Conservation (phyloP, 208 protist species). For the Acanthamoeba royreba region DNA sequence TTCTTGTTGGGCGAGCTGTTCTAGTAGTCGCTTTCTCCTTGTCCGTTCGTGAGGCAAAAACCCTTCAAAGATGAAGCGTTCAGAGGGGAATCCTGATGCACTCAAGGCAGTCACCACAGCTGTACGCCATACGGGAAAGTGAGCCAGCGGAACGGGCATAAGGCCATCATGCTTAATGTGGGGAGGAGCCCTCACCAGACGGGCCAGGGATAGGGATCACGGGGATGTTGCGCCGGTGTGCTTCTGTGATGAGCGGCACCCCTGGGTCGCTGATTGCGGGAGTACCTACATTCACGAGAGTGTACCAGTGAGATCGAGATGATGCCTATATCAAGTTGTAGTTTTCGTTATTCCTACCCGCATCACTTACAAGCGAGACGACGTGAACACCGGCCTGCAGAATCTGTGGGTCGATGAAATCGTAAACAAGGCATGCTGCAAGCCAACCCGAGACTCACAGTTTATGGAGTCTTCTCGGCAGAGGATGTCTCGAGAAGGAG, state of each 20-base stretch:
- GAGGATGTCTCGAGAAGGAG: too few relatives aligned
- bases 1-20: neutral
- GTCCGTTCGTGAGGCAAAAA: neutral
- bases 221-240: neutral
- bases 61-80: constrained; percentile 38
- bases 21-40: neutral
- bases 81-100: neutral
- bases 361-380: constrained; percentile 1
- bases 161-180: too few relatives aligned
- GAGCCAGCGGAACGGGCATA: too few relatives aligned
- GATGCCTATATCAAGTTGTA: too few relatives aligned
- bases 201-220: constrained; percentile 13
- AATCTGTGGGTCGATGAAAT: too few relatives aligned
- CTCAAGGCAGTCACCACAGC: constrained; percentile 33
- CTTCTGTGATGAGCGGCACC: neutral
- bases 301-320: too few relatives aligned
- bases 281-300: too few relatives aligned
- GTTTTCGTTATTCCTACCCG: too few relatives aligned
- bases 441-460: too few relatives aligned
- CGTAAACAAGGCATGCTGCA: too few relatives aligned
- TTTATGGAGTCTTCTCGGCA: neutral
- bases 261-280: neutral
- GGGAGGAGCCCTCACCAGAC: neutral
- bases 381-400: neutral
- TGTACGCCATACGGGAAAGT: too few relatives aligned